A percentile compares a stretch with the other conserved stretches of the same genome.
These are phyloP conservation scores for Aspergillus pseudonomiae DNA, from an alignment of 2,329 filamentous ascomycete genomes.

Conservation along the genomic window DNA sequence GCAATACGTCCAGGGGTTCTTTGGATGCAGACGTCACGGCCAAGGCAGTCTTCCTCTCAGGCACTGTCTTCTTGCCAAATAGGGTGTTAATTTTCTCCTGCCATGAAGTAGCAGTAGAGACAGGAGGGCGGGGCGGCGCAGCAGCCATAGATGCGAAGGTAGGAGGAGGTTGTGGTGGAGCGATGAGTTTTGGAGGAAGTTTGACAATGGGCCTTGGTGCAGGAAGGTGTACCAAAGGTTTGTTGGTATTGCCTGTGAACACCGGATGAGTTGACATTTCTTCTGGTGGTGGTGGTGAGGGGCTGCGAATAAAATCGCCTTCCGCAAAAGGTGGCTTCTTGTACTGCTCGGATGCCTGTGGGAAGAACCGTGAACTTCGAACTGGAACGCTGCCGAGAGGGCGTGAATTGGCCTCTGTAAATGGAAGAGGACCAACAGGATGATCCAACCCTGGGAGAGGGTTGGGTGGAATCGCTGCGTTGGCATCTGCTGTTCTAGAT, in stretches of 20 bases:
- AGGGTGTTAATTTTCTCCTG: slow-evolving; percentile 83
- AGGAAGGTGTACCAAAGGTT: slow-evolving; percentile 62
- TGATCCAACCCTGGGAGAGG: slow-evolving; percentile 41
- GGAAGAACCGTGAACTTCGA: slow-evolving; percentile 54
- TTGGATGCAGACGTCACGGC: slow-evolving; percentile 70
- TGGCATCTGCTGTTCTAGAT: slow-evolving; percentile 34
- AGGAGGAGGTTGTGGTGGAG: slow-evolving; percentile 49
- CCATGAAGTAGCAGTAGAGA: slow-evolving; percentile 62
- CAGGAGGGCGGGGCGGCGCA: slow-evolving; percentile 44
- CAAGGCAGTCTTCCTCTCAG: slow-evolving; percentile 57
- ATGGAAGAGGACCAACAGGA: slow-evolving; percentile 38
- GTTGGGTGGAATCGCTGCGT: slow-evolving; percentile 30
- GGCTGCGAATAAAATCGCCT: slow-evolving; percentile 39
- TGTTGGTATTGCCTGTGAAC: slow-evolving; percentile 52
- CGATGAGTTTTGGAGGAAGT: slow-evolving; percentile 65
- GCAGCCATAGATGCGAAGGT: slow-evolving; percentile 49
- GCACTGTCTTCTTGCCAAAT: slow-evolving; percentile 61
- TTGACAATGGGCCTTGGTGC: slow-evolving; percentile 73
- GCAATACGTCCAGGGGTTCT: slow-evolving; percentile 63
- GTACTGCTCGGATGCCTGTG: slow-evolving; percentile 41
- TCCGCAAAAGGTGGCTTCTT: slow-evolving; percentile 37
- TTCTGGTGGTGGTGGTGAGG: slow-evolving; percentile 62
- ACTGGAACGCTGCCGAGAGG: slow-evolving; percentile 37
- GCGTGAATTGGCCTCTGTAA: slow-evolving; percentile 38
- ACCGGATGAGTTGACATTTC: slow-evolving; percentile 58